A percentile compares a stretch with the other conserved stretches of the same genome.
Conservation (phyloP, 768 basidiomycete genomes). For the Leucogyrophana mollusca region DNA sequence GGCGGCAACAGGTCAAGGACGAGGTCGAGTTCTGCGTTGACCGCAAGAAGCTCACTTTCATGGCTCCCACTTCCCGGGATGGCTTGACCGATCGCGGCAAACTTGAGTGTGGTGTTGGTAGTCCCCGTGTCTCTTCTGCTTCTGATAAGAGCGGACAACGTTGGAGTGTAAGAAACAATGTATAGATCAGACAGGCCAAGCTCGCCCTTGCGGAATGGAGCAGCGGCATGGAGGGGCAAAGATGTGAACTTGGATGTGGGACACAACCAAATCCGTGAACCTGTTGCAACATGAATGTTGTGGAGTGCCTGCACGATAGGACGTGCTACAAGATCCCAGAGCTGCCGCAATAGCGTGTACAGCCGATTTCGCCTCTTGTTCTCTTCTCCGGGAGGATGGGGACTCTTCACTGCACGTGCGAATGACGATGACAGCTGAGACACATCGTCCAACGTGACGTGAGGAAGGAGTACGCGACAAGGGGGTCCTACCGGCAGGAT, state of each 20-base stretch:
- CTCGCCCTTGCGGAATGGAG: too few species aligned
- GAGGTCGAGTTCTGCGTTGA: conserved; percentile 1
- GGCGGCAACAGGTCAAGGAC: conserved; percentile 1
- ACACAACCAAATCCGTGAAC: too few species aligned
- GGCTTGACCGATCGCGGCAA: conserved; percentile 5
- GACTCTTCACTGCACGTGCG: neutral
- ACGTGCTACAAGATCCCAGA: neutral
- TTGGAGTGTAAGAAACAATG: conserved; percentile 25
- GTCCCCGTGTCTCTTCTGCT: neutral
- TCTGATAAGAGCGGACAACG: conserved; percentile 15
- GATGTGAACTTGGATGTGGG: conserved; percentile 8
- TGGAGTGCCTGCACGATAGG: conserved; percentile 10
- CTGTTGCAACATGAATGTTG: conserved; percentile 1
- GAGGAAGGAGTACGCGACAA: neutral
- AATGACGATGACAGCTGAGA: neutral
- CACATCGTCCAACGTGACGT: neutral
- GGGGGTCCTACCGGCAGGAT: neutral
- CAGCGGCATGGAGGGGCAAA: conserved; percentile 20
- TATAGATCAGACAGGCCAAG: conserved; percentile 10
- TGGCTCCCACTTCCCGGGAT: neutral
- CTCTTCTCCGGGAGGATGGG: neutral
- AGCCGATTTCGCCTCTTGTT: neutral
- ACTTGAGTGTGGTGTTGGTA: neutral
- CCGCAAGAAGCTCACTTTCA: neutral
- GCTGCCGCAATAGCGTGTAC: neutral